Evolutionary conservation across 345 rosid species (phyloP).

Genomic region (Durio zibethinus): DNA sequence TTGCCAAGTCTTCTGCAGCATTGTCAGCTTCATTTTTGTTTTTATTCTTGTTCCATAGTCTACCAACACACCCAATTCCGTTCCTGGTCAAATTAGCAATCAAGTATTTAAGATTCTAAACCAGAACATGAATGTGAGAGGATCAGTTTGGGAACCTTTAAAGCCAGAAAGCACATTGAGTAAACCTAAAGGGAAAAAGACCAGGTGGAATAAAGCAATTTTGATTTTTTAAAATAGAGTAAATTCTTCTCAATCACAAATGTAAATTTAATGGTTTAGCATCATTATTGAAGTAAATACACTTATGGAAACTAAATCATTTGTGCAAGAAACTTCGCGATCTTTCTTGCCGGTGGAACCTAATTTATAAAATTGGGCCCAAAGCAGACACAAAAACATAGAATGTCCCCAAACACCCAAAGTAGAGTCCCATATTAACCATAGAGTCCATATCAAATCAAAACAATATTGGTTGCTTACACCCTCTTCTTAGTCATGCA

Average conservation of each 20-base stretch:
- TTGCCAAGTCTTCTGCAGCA: slow-evolving; percentile 25
- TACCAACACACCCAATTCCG: not conserved
- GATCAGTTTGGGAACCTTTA: not conserved
- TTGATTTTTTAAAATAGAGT: not conserved
- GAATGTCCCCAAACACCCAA: not conserved
- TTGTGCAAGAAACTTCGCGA: not conserved
- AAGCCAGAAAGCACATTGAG: not conserved
- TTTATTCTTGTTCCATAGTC: slow-evolving; percentile 38
- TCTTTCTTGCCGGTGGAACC: not conserved
- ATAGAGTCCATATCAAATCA: not conserved
- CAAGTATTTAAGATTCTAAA: not conserved
- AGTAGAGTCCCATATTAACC: not conserved
- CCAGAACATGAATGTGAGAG: not conserved
- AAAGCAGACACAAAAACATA: not conserved
- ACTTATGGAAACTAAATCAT: not conserved
- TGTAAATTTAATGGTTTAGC: not conserved
- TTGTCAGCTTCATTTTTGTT: slow-evolving; percentile 22
- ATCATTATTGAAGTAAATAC: not conserved
- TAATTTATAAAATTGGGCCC: not conserved
- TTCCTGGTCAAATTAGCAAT: not conserved
- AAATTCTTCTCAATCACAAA: not conserved
- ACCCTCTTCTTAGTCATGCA: not conserved
- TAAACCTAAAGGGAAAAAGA: not conserved
- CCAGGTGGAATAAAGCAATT: not conserved
- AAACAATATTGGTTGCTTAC: not conserved